phyloP scores from a whole-genome alignment of 2,329 filamentous ascomycete species.

The Talaromyces sp. region DNA sequence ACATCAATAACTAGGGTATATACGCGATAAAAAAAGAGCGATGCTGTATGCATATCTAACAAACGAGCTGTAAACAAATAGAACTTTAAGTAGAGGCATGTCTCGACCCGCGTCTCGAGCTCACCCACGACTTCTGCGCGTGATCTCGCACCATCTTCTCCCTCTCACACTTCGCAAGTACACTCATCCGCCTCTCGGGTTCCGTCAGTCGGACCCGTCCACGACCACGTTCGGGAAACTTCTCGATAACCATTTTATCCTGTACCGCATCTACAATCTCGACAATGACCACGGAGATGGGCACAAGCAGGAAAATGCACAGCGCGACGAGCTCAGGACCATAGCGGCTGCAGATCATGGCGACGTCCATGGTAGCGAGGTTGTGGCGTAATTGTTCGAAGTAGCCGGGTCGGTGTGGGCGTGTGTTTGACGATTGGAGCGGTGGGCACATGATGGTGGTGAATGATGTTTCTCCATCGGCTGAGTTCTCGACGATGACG shows the following conservation, averaged over 20 bases:
- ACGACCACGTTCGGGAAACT: conserved; percentile 23
- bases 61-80: background rate
- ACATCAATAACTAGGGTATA: conserved; percentile 9
- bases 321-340: conserved; percentile 24
- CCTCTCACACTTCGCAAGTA: conserved; percentile 21
- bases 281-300: conserved; percentile 23
- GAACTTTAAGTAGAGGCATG: background rate
- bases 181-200: conserved; percentile 22
- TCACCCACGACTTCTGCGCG: conserved; percentile 12
- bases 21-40: conserved; percentile 2
- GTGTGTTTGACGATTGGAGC: background rate
- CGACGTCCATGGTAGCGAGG: conserved; percentile 10
- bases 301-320: conserved; percentile 24
- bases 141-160: conserved; percentile 21
- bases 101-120: conserved; percentile 8
- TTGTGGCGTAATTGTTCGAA: background rate
- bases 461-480: background rate
- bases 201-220: conserved; percentile 22
- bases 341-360: conserved; percentile 13
- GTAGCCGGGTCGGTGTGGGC: background rate
- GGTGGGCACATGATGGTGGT: background rate
- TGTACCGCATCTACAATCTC: conserved; percentile 21
- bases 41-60: background rate
- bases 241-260: conserved; percentile 19
- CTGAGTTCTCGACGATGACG: background rate